These are phyloP conservation scores for Amesomyces nigricolor DNA, from an alignment of 2,329 filamentous ascomycete genomes.

Conservation along the genomic window DNA sequence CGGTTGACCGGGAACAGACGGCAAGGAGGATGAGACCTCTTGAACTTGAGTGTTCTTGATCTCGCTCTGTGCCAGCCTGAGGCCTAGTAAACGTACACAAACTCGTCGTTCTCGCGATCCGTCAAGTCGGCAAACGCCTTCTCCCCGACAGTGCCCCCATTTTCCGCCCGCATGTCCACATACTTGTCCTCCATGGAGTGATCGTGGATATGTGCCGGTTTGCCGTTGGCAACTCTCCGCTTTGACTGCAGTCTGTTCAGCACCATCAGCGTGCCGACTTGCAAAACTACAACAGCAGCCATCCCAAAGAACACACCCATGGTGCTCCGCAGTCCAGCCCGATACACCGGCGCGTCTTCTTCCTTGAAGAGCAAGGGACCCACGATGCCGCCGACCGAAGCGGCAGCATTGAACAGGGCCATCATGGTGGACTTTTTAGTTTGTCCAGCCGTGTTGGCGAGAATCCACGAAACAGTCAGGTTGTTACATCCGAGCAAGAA, in stretches of 20 bases:
- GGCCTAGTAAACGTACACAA: constrained; percentile 54
- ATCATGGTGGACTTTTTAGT: constrained; percentile 56
- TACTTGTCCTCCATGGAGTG: constrained; percentile 54
- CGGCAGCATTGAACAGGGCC: constrained; percentile 58
- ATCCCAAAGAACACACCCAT: constrained; percentile 51
- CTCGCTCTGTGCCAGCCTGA: neutral
- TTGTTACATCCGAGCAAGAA: constrained; percentile 63
- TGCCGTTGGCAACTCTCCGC: constrained; percentile 53
- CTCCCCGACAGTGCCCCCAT: constrained; percentile 35
- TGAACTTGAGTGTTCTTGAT: too few relatives aligned
- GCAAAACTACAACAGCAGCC: constrained; percentile 46
- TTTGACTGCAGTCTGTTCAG: constrained; percentile 53
- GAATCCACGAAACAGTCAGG: constrained; percentile 62
- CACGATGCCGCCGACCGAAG: constrained; percentile 60
- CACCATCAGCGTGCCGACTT: constrained; percentile 49
- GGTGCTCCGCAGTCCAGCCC: constrained; percentile 50
- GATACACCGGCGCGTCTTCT: constrained; percentile 53
- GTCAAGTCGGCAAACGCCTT: constrained; percentile 56
- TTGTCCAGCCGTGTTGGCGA: constrained; percentile 59
- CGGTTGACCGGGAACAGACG: neutral
- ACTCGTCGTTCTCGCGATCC: constrained; percentile 62
- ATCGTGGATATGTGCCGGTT: constrained; percentile 54
- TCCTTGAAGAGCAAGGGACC: constrained; percentile 58
- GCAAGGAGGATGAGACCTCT: neutral
- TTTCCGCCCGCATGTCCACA: constrained; percentile 27